Conservation (phyloP, 352 stramenopile species). For the Pythium biforme region DNA sequence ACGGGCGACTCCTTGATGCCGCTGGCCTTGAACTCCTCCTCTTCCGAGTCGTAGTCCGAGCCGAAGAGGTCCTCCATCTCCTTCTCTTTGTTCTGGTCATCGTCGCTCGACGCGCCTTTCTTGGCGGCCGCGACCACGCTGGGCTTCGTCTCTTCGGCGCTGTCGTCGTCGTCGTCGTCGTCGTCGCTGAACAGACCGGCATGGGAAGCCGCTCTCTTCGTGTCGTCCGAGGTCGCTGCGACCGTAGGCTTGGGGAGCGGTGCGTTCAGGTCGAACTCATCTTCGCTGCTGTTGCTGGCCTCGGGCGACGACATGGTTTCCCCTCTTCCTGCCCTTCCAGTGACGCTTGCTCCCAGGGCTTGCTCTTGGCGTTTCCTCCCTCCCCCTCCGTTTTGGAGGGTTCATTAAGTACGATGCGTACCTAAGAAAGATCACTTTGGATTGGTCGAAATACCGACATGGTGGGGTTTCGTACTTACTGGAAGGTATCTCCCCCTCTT, state of each 20-base stretch:
- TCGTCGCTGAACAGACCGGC: constrained; percentile 75
- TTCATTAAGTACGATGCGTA: constrained; percentile 13
- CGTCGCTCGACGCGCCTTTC: constrained; percentile 25
- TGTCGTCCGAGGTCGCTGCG: not conserved
- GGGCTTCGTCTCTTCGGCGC: constrained; percentile 24
- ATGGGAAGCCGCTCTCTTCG: constrained; percentile 28
- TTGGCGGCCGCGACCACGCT: no score
- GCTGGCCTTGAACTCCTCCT: constrained; percentile 88
- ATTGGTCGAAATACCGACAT: not conserved
- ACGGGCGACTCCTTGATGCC: constrained; percentile 83
- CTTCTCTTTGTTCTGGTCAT: constrained; percentile 39
- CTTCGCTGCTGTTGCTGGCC: constrained; percentile 72
- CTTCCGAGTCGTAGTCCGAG: constrained; percentile 87
- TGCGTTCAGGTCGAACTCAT: constrained; percentile 69
- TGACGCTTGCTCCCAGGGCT: not conserved
- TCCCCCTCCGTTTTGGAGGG: not conserved
- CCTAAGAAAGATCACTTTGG: not conserved
- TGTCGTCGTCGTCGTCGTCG: constrained; percentile 39
- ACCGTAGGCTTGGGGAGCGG: constrained; percentile 28
- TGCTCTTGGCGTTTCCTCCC: constrained; percentile 20
- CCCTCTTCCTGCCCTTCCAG: not conserved
- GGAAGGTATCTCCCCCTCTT: not conserved
- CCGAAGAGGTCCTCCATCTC: constrained; percentile 90
- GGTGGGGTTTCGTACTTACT: constrained; percentile 10
- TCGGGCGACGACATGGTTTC: constrained; percentile 52